Base-by-base conservation (phyloP, 2,329 filamentous ascomycete genomes). In the Ophiostoma sp. region DNA sequence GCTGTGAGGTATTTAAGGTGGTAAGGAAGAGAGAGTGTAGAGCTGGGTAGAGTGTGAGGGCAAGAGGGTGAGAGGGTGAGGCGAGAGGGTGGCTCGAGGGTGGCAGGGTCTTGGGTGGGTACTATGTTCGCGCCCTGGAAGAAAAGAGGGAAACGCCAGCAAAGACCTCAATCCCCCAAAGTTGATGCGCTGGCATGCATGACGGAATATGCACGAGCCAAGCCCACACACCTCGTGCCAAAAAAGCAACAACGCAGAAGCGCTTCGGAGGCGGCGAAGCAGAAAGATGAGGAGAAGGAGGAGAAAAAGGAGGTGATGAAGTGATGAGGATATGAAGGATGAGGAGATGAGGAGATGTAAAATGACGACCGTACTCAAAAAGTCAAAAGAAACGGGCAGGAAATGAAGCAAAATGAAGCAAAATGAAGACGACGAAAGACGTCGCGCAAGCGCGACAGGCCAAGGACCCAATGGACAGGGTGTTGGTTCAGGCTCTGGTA, bases 131-230 rank as follows among this genome's bases (percentile, higher is more conserved):
- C 61, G 61, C 61, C 82, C 82, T 83, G 82, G 82, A 81, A 81
- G 42, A 2, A 45, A 45, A 45, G 42, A 45, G 42, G 15, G 42
- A 48, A 48, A 48, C 42, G 72, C 81, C 80, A 82, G 57, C 57
- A 64, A 55, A 15, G 39, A n/a, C 25, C 12, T 6, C 25, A 36
- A 8, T 8, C 8, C 4, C 8, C 8, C 8, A 8, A 2, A 55
- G 42, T 36, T 68, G 68, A 73, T 73, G 71, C 71, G 71, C 64
- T 73, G 71, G 71, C 71, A 73, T 88, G 86, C 86, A 88, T 87
- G 85, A 87, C 85, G 85, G 85, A 84, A 86, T 84, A 85, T 87
- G 87, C 86, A 87, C 80, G 82, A 84, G 80, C 82, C 80, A 82
- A 82, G 82, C 75, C 80, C 82, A 82, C 83, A 48, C 42, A 48